Evolutionary conservation across 306 rosid genomes (phyloP), one percentile per base, ranked within the genome.

Genomic region (Elaeagnus macrophylla): DNA sequence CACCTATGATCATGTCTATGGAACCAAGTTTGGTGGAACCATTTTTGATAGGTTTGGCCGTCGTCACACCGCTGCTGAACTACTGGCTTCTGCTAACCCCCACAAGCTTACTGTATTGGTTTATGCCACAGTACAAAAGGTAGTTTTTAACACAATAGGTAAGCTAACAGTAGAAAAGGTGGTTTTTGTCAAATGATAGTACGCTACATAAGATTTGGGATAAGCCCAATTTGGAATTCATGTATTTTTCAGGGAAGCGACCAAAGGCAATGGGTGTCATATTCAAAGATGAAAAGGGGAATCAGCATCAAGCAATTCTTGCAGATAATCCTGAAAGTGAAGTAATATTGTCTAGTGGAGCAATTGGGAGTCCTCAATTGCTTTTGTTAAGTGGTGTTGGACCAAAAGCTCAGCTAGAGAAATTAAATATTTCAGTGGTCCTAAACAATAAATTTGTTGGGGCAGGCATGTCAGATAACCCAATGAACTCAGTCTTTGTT

Each of bases 21-120:
- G 97, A 52, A 91, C 97, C 59, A 91, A 91, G 55, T 73, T 91
- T 53, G 97, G 97, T 12, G 97, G 97, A 59, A 91, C 97, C 77
- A 91, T 84, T 57, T 91, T 76, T 1, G 97, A 91, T 52, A 69
- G 78, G 15, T 86, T 76, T 3, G 93, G 94, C 45, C 86, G 83
- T 36, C 88, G 96, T 39, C 95, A 91, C 79, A 77, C 97, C 0
- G 71, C 97, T 39, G 96, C 96, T 12, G 97, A 91, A 41, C 71
- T 91, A 5, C 81, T 91, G 15, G 75, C 84, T 51, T 67, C 91
- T 0, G 96, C 68, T 13, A 81, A 86, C 73, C 85, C 70, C 17
- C 70, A 41, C 11, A 86, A 77, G 41, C 94, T 91, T 18, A 78
- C 85, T 2, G 91, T 91, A 54, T 53, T 86, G 55, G 54, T 84